Evolutionary conservation across 208 protist genomes (phyloP), one percentile per base, ranked within the genome.

Genomic region (Crithidia brevicula): DNA sequence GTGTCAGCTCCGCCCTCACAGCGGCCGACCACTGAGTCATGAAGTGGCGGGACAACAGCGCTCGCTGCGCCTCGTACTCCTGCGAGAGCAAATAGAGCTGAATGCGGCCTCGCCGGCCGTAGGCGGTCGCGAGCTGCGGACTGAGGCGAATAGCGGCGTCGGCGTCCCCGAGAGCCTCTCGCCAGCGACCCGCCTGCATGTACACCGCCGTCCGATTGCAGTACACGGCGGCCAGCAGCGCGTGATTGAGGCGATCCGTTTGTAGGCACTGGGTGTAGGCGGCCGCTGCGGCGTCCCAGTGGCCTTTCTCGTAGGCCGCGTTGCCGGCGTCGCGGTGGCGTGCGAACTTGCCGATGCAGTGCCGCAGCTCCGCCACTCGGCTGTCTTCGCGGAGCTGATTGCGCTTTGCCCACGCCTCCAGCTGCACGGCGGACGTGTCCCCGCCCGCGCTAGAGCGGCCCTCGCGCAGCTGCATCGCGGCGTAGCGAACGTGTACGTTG

Each of bases 161-260:
- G 13, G 79, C 61, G 68, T 93, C 84, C 31, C 46, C 34, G 4
- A 92, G 79, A 0, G 88, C 88, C 28, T 87, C 82, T 6, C 51
- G 58, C 85, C 79, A 93, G 11, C 81, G 72, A 0, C 74, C 79
- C 28, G 65, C 54, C 75, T 96, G 87, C 72, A 94, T 93, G 50
- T 78, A 83, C 36, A 88, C 82, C n/a, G 92, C 87, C 18, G 88
- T 82, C 16, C 92, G 87, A 56, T 95, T 94, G 68, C 87, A 91
- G 68, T 93, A 83, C 4, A 85, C 86, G 28, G 82, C 67, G 22
- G 83, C 77, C 25, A 91, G 65, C 18, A 96, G 78, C 16, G 81
- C 85, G 22, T 65, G 52, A 67, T 95, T 94, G 20, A 64, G 61
- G 45, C 82, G 75, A 73, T 92, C 84, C 34, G 86, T 46, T 33